phyloP scores from a whole-genome alignment of 441 rosid genomes.

The Aleurites moluccanus region DNA sequence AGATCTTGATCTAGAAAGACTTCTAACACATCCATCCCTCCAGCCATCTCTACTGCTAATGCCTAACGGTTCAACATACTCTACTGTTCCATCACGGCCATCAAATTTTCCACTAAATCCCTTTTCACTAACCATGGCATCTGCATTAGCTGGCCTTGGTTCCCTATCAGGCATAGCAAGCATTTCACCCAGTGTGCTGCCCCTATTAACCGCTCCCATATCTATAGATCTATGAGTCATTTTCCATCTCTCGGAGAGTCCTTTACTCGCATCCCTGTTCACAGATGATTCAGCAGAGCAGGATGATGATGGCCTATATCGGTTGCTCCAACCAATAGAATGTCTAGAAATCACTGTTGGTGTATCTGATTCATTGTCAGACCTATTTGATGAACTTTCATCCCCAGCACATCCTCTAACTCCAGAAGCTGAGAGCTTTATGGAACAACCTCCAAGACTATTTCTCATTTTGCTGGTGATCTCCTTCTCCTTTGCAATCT shows the following conservation, averaged over 20 bases:
- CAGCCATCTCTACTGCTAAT: slow-evolving; percentile 97
- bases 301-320: slow-evolving; percentile 45
- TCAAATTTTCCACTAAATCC: slow-evolving; percentile 37
- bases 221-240: slow-evolving; percentile 65
- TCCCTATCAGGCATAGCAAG: slow-evolving; percentile 71
- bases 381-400: slow-evolving; percentile 68
- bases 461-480: slow-evolving; percentile 65
- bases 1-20: slow-evolving; percentile 64
- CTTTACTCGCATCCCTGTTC: slow-evolving; percentile 81
- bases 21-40: slow-evolving; percentile 55
- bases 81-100: slow-evolving; percentile 31
- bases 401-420: slow-evolving; percentile 75
- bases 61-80: slow-evolving; percentile 64
- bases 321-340: slow-evolving; percentile 39
- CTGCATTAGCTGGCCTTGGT: slow-evolving; percentile 42
- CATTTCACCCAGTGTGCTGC: slow-evolving; percentile 93
- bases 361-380: slow-evolving; percentile 64
- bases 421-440: slow-evolving; percentile 46
- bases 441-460: slow-evolving; percentile 38
- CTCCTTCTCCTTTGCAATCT: slow-evolving; percentile 55
- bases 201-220: slow-evolving; percentile 46
- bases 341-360: slow-evolving; percentile 44
- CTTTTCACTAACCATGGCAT: slow-evolving; percentile 34
- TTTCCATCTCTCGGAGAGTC: slow-evolving; percentile 98
- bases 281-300: slow-evolving; percentile 60